Conservation (phyloP, 1,139 yeast genomes). For the Scheffersomyces insectosa region DNA sequence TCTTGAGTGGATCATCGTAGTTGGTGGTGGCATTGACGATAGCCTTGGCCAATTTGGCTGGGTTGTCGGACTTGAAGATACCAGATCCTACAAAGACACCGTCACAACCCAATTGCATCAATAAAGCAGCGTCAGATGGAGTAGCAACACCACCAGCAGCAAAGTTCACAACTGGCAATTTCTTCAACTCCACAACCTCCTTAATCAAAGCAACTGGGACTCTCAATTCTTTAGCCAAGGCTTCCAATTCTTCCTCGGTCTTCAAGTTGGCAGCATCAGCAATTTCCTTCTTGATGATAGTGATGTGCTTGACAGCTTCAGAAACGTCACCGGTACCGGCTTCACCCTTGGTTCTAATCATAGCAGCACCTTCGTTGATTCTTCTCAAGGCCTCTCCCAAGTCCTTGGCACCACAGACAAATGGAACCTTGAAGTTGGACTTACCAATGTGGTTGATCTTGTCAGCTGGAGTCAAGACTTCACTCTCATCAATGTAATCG, state of each 20-base stretch:
- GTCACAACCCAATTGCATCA: constrained; percentile 91
- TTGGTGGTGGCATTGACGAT: constrained; percentile 82
- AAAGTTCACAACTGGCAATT: constrained; percentile 81
- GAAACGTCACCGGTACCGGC: constrained; percentile 90
- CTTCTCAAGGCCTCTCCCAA: constrained; percentile 85
- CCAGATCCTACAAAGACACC: constrained; percentile 94
- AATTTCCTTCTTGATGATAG: constrained; percentile 59
- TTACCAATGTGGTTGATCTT: constrained; percentile 66
- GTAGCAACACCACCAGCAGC: constrained; percentile 94
- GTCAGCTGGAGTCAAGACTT: constrained; percentile 83
- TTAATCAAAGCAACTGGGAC: constrained; percentile 59
- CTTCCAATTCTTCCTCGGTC: constrained; percentile 45
- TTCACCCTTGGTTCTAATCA: constrained; percentile 87
- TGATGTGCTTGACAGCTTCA: constrained; percentile 81
- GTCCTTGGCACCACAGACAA: constrained; percentile 85
- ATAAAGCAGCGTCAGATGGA: constrained; percentile 85
- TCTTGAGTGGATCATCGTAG: constrained; percentile 61
- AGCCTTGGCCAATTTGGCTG: constrained; percentile 74
- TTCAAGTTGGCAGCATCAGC: constrained; percentile 41
- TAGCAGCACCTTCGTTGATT: constrained; percentile 82
- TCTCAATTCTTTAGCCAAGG: constrained; percentile 57
- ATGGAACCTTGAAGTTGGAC: constrained; percentile 66
- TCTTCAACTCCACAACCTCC: constrained; percentile 49
- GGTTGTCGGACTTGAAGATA: constrained; percentile 74
- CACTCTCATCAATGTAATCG: constrained; percentile 85